These are phyloP conservation scores for Thermomyces lanuginosus DNA, from an alignment of 2,329 filamentous ascomycete species.

Conservation along the genomic window DNA sequence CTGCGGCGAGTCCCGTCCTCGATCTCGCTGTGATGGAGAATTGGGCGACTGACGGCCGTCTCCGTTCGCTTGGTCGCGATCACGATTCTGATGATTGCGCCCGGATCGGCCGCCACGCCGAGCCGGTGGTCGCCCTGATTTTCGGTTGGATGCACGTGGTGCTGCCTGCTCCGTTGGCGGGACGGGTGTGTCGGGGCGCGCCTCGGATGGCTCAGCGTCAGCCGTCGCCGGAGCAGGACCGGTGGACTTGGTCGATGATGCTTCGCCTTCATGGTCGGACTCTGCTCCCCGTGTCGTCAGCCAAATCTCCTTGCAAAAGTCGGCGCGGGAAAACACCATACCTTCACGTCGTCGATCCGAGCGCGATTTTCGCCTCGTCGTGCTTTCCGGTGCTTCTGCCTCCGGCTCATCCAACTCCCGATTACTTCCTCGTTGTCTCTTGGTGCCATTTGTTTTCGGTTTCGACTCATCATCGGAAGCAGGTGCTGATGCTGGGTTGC, in stretches of 20 bases:
- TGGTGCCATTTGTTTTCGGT: slow-evolving; percentile 28
- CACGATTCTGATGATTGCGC: slow-evolving; percentile 69
- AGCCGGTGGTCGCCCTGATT: slow-evolving; percentile 46
- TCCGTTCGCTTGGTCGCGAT: slow-evolving; percentile 46
- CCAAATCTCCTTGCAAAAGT: background rate
- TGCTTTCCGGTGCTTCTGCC: slow-evolving; percentile 54
- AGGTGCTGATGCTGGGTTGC: slow-evolving; percentile 27
- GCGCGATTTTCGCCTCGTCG: slow-evolving; percentile 64
- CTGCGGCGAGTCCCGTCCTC: slow-evolving; percentile 19
- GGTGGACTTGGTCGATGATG: slow-evolving; percentile 34
- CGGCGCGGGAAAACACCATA: slow-evolving; percentile 53
- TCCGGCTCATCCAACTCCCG: slow-evolving; percentile 48
- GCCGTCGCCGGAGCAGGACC: slow-evolving; percentile 8
- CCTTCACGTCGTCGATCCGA: slow-evolving; percentile 57
- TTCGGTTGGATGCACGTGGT: slow-evolving; percentile 36
- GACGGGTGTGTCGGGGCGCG: slow-evolving; percentile 28
- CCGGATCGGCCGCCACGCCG: slow-evolving; percentile 48
- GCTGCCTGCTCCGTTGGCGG: slow-evolving; percentile 20
- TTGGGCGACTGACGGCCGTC: slow-evolving; percentile 25
- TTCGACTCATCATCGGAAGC: slow-evolving; percentile 52
- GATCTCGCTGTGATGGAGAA: slow-evolving; percentile 24
- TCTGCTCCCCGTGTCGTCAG: slow-evolving; percentile 31
- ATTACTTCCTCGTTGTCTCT: slow-evolving; percentile 43
- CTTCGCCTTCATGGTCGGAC: slow-evolving; percentile 50
- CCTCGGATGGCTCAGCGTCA: slow-evolving; percentile 25